These are phyloP conservation scores for Coriaria nepalensis DNA, from an alignment of 306 rosid genomes.

Conservation along the genomic window DNA sequence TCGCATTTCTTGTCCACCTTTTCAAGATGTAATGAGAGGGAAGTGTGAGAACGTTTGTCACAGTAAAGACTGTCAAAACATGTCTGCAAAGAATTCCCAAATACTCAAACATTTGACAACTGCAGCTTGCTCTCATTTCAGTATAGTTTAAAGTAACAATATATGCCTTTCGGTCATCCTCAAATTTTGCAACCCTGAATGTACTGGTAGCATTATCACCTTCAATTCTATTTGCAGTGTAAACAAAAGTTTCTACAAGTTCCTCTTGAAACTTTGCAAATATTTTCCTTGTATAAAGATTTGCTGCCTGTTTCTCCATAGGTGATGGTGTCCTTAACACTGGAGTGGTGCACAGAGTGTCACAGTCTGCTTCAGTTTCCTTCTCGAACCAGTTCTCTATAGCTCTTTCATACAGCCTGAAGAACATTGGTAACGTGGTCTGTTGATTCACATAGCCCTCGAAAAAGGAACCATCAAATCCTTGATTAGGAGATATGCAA, in stretches of 20 bases:
- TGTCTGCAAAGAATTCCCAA: constrained; percentile 90
- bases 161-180: constrained; percentile 71
- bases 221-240: constrained; percentile 82
- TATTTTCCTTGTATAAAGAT: constrained; percentile 67
- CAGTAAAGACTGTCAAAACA: constrained; percentile 75
- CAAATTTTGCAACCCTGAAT: constrained; percentile 83
- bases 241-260: constrained; percentile 85
- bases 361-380: constrained; percentile 80
- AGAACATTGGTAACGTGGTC: constrained; percentile 77
- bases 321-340: constrained; percentile 84
- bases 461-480: constrained; percentile 59
- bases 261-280: constrained; percentile 84
- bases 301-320: constrained; percentile 90
- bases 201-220: constrained; percentile 73
- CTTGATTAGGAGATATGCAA: constrained; percentile 51
- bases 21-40: constrained; percentile 74
- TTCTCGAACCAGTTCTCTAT: constrained; percentile 65
- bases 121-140: constrained; percentile 74
- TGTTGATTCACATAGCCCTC: constrained; percentile 77
- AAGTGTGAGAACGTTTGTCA: constrained; percentile 72
- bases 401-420: constrained; percentile 84
- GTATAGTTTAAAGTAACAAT: constrained; percentile 50
- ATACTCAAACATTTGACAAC: constrained; percentile 92
- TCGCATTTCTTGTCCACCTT: constrained; percentile 94
- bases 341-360: constrained; percentile 63